Base-by-base conservation (phyloP, 129 eudicot species). In the Apium graveolens region DNA sequence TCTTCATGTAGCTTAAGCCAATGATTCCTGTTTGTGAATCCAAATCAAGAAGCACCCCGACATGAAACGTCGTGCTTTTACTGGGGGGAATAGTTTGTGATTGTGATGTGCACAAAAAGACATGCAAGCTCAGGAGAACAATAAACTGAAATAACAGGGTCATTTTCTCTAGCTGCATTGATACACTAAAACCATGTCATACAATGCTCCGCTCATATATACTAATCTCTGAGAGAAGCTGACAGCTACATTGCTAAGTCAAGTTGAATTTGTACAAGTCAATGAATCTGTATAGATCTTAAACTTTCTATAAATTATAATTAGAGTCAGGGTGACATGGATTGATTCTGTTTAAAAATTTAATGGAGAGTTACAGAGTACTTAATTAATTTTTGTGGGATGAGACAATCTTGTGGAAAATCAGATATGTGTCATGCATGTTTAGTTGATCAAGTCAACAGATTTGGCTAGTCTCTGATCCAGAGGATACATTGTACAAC, bases 21-120 rank as follows among this genome's bases (percentile, higher is more conserved):
- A 63, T 81, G 42, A 51, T 32, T 26, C 83, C 80, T 34, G 27
- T 60, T 6, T 66, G 69, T 18, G 83, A 81, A 75, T 60, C 73
- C 76, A 81, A 13, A 75, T 81, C 83, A 75, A 81, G 83, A 44
- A 81, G 32, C 45, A 81, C 83, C 26, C 83, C 83, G n/a, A 81
- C 83, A 31, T 74, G 79, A 42, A 80, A 73, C 7, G 76, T 38
- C 3, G 29, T 41, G 11, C 42, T 72, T n/a, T 38, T 72, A 27
- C 32, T 72, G 21, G 3, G 29, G 49, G 49, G 45, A 72, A 2
- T 24, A 72, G 4, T 72, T 42, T 41, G 76, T 41, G 53, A 24
- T 41, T 42, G 76, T 26, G 76, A 24, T n/a, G 49, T n/a, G 51
- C 32, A 42, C 53, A 42, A 42, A 24, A 42, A 45, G 35, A 9